phyloP scores from a whole-genome alignment of 73 alveolate genomes.

The Paramecium tetraurelia region DNA sequence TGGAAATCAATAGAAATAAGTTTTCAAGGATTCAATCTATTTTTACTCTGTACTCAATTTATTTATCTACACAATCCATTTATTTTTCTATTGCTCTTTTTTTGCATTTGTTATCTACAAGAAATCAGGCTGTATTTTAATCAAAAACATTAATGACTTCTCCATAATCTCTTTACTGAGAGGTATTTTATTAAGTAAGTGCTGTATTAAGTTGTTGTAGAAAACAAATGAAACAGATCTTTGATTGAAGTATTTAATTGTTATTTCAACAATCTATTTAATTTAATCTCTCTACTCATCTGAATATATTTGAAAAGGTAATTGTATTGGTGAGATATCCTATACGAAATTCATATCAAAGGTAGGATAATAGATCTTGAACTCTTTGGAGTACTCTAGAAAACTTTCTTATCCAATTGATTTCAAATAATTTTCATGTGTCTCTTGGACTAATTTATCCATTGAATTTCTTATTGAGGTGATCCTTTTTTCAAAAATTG shows the following conservation, averaged over 20 bases:
- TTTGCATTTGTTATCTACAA: background rate
- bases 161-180: background rate
- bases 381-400: background rate
- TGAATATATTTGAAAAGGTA: background rate
- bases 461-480: background rate
- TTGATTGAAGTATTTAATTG: background rate
- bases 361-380: background rate
- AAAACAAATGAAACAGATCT: background rate
- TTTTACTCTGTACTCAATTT: background rate
- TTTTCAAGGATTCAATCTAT: background rate
- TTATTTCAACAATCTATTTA: background rate
- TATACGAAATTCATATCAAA: background rate
- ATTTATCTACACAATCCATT: background rate
- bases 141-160: background rate
- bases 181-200: background rate
- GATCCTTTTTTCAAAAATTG: background rate
- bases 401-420: background rate
- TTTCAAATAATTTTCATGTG: background rate
- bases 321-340: background rate
- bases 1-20: background rate
- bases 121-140: background rate
- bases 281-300: constrained; percentile 3
- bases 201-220: background rate
- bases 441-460: background rate
- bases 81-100: background rate